These are phyloP conservation scores for Entomophthora muscae DNA, from an alignment of 371 early-diverging fungal genomes.

Conservation along the genomic window DNA sequence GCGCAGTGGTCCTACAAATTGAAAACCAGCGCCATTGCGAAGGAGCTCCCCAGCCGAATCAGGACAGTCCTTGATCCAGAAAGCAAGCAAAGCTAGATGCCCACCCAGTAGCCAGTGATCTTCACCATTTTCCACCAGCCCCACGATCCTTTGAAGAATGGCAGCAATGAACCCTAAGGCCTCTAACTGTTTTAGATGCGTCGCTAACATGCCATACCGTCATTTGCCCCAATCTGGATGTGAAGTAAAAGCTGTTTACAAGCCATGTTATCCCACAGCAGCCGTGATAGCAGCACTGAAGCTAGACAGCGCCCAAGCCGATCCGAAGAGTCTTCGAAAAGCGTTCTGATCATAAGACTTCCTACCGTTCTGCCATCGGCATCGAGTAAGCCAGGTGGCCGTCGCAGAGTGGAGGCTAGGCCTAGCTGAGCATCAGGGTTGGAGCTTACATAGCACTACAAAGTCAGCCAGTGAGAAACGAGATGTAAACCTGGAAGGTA, in stretches of 20 bases:
- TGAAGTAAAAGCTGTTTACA: slow-evolving; percentile 57
- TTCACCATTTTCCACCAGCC: neutral
- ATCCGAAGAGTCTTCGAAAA: slow-evolving; percentile 1
- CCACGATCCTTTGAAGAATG: neutral
- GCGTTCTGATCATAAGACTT: neutral
- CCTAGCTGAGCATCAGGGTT: slow-evolving; percentile 76
- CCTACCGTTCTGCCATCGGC: neutral
- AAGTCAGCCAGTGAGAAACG: neutral
- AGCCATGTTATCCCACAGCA: slow-evolving; percentile 45
- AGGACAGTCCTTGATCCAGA: slow-evolving; percentile 71
- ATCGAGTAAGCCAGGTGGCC: slow-evolving; percentile 53
- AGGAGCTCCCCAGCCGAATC: slow-evolving; percentile 59
- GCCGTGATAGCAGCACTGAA: slow-evolving; percentile 54
- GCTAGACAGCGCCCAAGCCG: slow-evolving; percentile 51
- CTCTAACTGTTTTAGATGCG: slow-evolving; percentile 20
- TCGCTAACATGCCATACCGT: slow-evolving; percentile 24
- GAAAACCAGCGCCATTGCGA: slow-evolving; percentile 71
- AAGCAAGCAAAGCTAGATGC: slow-evolving; percentile 42
- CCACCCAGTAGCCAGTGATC: slow-evolving; percentile 15
- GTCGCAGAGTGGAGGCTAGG: slow-evolving; percentile 63
- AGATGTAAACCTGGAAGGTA: neutral
- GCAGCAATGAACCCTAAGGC: slow-evolving; percentile 18
- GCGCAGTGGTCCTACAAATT: slow-evolving; percentile 43
- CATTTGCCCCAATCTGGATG: slow-evolving; percentile 49
- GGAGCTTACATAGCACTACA: slow-evolving; percentile 34